Conservation (phyloP, 108 stramenopile genomes). For the Chaetoceros tenuissimus region DNA sequence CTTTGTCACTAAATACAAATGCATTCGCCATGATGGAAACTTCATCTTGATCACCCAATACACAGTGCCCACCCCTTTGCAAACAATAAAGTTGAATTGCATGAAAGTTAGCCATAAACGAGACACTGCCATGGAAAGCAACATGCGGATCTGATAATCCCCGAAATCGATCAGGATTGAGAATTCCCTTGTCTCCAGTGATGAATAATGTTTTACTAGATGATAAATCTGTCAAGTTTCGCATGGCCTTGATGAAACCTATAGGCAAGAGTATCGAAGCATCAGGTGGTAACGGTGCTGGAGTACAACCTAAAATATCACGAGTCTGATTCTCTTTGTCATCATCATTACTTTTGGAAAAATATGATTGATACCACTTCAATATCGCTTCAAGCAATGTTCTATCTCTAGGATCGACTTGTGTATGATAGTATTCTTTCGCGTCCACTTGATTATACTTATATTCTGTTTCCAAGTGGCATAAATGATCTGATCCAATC, state of each 20-base stretch:
- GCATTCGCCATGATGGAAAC: not conserved
- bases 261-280: not conserved
- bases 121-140: not conserved
- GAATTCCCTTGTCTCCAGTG: not conserved
- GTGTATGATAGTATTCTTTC: not conserved
- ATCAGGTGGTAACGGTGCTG: too few species aligned
- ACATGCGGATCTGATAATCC: not conserved
- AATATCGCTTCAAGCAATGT: not conserved
- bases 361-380: not conserved
- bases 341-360: not conserved
- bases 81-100: not conserved
- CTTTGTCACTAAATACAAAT: not conserved
- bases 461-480: not conserved
- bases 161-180: not conserved
- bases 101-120: not conserved
- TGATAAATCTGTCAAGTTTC: not conserved
- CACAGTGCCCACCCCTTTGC: not conserved
- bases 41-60: not conserved
- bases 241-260: not conserved
- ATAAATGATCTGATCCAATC: too few species aligned
- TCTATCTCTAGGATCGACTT: not conserved
- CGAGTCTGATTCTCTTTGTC: not conserved
- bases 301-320: too few species aligned
- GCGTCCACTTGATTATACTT: not conserved
- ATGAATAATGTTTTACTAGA: not conserved